Percentiles rank a stretch among this genome's conserved stretches.
Conservation (phyloP, 1,284 basidiomycete species). For the Rhodotorula sp. region DNA sequence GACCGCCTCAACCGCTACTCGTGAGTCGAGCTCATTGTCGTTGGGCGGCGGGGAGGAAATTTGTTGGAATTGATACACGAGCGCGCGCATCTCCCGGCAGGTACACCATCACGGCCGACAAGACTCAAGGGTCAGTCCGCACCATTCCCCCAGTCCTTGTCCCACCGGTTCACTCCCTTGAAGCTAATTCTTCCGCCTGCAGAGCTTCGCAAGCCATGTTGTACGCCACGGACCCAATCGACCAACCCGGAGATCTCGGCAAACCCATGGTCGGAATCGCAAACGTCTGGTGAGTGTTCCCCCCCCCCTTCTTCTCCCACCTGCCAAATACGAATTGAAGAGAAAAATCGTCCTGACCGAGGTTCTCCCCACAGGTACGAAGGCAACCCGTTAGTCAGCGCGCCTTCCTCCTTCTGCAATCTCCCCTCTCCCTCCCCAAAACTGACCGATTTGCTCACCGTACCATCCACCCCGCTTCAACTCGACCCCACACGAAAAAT, state of each 20-base stretch:
- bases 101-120: slow-evolving; percentile 1
- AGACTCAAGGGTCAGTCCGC: slow-evolving; percentile 6
- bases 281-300: slow-evolving; percentile 70
- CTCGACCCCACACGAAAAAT: neutral
- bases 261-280: slow-evolving; percentile 95
- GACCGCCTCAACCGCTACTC: slow-evolving; percentile 13
- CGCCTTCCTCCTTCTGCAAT: neutral
- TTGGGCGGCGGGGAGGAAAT: neutral
- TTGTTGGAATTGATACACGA: neutral
- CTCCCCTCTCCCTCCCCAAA: slow-evolving; percentile 6
- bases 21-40: neutral
- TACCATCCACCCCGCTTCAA: fast-evolving
- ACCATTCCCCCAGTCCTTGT: too few species aligned
- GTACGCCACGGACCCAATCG: slow-evolving; percentile 87
- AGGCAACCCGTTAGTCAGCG: slow-evolving; percentile 69
- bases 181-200: neutral
- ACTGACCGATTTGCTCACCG: too few species aligned
- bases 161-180: neutral
- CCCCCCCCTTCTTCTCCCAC: neutral
- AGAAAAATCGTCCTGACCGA: too few species aligned
- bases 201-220: slow-evolving; percentile 75
- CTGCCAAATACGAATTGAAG: too few species aligned
- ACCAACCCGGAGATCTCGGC: slow-evolving; percentile 69
- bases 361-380: slow-evolving; percentile 88
- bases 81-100: neutral